phyloP scores from a whole-genome alignment of 73 alveolate genomes.

The Tetrahymena malaccensis region DNA sequence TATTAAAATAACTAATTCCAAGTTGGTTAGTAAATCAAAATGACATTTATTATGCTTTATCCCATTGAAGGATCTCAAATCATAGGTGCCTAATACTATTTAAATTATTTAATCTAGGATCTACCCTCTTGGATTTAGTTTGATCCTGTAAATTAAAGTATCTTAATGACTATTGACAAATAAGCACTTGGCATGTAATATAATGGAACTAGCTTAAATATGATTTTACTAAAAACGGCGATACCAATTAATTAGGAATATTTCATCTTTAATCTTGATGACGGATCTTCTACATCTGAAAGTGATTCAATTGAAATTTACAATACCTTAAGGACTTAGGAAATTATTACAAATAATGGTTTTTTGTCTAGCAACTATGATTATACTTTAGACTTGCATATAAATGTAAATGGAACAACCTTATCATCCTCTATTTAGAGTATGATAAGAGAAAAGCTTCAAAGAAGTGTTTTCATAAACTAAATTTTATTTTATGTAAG shows the following conservation, averaged over 20 bases:
- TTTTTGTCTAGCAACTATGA: neutral
- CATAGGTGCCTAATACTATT: neutral
- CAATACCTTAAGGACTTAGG: neutral
- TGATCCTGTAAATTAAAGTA: neutral
- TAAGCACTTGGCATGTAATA: neutral
- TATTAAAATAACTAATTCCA: neutral
- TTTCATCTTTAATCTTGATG: neutral
- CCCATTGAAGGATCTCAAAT: neutral
- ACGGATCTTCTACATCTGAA: neutral
- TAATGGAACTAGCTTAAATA: neutral
- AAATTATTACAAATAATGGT: neutral
- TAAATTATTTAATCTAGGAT: neutral
- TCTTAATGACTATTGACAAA: neutral
- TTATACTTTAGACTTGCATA: neutral
- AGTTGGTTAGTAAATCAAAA: neutral
- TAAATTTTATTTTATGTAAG: neutral
- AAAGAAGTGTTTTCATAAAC: neutral
- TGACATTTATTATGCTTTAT: neutral
- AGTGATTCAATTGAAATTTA: neutral
- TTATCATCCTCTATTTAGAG: neutral
- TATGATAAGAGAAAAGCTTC: neutral
- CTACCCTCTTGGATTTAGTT: neutral
- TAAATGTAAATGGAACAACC: neutral
- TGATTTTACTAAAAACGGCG: neutral
- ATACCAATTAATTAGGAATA: neutral